These are phyloP conservation scores for Cladosporium sphaerospermum DNA, from an alignment of 2,329 filamentous ascomycete genomes.

Conservation along the genomic window DNA sequence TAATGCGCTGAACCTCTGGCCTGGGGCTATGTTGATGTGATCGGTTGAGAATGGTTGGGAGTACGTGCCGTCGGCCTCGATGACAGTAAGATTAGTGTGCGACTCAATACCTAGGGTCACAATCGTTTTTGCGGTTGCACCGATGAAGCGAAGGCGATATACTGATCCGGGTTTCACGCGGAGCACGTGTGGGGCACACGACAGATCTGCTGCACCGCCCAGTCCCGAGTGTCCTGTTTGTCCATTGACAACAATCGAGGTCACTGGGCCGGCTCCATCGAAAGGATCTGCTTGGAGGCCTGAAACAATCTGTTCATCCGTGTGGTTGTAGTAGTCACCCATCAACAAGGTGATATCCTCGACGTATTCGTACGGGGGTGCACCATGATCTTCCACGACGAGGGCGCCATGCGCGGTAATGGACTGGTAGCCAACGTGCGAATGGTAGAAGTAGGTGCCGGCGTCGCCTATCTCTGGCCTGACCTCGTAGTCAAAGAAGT, in stretches of 20 bases:
- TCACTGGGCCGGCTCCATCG: neutral
- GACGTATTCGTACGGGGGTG: conserved; percentile 53
- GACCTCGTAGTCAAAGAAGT: conserved; percentile 64
- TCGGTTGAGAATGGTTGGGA: conserved; percentile 26
- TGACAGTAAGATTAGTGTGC: conserved; percentile 51
- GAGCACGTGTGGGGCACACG: conserved; percentile 35
- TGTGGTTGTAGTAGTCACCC: conserved; percentile 52
- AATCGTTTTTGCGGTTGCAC: conserved; percentile 50
- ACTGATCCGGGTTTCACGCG: conserved; percentile 54
- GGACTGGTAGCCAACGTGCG: conserved; percentile 59
- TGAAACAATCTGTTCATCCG: conserved; percentile 46
- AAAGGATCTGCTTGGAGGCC: conserved; percentile 48
- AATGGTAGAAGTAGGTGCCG: conserved; percentile 64
- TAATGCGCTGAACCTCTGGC: neutral
- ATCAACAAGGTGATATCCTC: conserved; percentile 53
- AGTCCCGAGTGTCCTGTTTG: neutral
- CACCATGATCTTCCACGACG: conserved; percentile 45
- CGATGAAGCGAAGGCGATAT: conserved; percentile 58
- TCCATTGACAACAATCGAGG: neutral
- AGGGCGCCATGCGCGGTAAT: conserved; percentile 52
- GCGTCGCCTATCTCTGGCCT: conserved; percentile 47
- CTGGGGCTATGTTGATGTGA: neutral
- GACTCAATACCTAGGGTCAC: conserved; percentile 51
- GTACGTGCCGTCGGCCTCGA: conserved; percentile 53
- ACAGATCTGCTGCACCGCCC: neutral